Evolutionary conservation across 345 rosid species (phyloP).

Genomic region (Nasturtium officinale): DNA sequence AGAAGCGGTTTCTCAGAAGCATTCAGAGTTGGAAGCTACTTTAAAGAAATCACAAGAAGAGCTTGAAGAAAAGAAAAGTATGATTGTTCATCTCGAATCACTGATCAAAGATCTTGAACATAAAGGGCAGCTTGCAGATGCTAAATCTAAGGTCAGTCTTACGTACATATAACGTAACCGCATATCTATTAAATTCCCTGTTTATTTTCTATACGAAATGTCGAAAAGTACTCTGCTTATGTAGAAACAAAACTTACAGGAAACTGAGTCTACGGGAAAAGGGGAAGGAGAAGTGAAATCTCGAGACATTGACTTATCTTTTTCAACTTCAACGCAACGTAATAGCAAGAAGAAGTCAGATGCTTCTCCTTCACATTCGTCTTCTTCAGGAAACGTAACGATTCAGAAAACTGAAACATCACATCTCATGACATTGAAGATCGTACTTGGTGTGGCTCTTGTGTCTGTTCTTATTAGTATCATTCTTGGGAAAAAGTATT

Average conservation of each 20-base stretch:
- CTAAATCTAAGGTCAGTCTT: conserved; percentile 60
- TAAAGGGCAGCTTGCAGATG: conserved; percentile 56
- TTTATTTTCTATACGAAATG: not conserved
- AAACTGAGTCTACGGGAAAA: conserved; percentile 38
- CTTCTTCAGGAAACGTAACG: conserved; percentile 44
- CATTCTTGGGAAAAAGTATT: conserved; percentile 75
- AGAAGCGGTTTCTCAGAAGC: conserved; percentile 50
- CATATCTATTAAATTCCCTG: not conserved
- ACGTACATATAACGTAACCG: not conserved
- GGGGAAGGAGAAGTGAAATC: conserved; percentile 63
- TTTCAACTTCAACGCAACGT: conserved; percentile 55
- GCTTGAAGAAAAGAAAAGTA: conserved; percentile 58
- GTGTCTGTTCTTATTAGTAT: conserved; percentile 71
- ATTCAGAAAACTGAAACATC: conserved; percentile 42
- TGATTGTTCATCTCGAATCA: conserved; percentile 51
- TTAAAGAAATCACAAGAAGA: conserved; percentile 59
- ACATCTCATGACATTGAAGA: conserved; percentile 50
- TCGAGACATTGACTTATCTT: conserved; percentile 56
- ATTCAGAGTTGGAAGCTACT: conserved; percentile 53
- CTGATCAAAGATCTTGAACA: conserved; percentile 60
- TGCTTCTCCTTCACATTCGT: conserved; percentile 41
- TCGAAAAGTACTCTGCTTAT: not conserved
- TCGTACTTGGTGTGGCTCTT: conserved; percentile 65
- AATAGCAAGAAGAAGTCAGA: conserved; percentile 69
- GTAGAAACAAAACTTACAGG: conserved; percentile 41